Evolutionary conservation across 148 eudicot species (phyloP), one percentile per base, ranked within the genome.

Genomic region (Polygonum maritimum): DNA sequence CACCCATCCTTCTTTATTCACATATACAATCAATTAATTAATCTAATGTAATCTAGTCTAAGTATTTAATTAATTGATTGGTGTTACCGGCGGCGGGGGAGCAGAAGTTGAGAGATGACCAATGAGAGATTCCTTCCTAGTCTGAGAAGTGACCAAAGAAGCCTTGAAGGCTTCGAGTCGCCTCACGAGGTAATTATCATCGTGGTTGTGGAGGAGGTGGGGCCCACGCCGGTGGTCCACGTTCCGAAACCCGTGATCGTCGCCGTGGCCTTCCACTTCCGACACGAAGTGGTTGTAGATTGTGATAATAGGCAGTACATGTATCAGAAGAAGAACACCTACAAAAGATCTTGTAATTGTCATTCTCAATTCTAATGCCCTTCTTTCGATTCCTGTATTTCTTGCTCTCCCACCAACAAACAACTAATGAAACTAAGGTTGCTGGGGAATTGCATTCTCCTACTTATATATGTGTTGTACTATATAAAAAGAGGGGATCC

Each of bases 241-340:
- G 69, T 4, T 63, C 31, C 12, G 63, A 21, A 54, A 54, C 22
- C 21, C 19, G 22, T 4, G 2, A n/a, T 54, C 4, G 36, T 67
- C 19, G 21, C 2, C 45, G 11, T 14, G 8, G 41, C 71, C 71
- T 14, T 67, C 44, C 21, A 67, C 71, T 33, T 67, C 21, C 4
- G 71, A 36, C 45, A 67, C 44, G 45, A 67, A 67, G 71, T 14
- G 71, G 44, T 67, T 67, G 71, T 67, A 67, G 71, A 67, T 8
- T 45, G 71, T 35, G 71, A 67, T 67, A 7, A 67, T 67, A 1
- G 71, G 71, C 2, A 67, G 44, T 11, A 67, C 44, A 16, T 67
- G 71, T 11, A 67, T 38, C 3, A 67, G 71, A 11, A 67, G 45
- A 6, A 67, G 19, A 4, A 67, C 7, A n/a, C 44, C 71, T 4